phyloP scores from a whole-genome alignment of 1,284 basidiomycete genomes.

The Tranzscheliella williamsii region DNA sequence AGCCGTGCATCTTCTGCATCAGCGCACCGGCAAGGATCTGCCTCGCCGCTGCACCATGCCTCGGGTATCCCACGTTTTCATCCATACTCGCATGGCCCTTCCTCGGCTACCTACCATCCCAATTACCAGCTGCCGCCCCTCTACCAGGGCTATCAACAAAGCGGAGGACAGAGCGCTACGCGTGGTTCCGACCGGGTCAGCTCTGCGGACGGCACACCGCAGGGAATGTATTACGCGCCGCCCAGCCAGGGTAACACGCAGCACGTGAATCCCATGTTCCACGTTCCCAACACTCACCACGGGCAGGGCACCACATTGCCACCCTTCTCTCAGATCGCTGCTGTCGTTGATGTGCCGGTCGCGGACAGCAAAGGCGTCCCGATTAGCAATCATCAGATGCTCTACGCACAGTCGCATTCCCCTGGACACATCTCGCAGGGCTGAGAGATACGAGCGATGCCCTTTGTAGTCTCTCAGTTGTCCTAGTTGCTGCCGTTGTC shows the following conservation, averaged over 20 bases:
- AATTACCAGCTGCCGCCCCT: conserved; percentile 35
- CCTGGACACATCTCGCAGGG: conserved; percentile 16
- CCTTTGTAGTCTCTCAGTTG: neutral
- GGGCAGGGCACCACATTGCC: conserved; percentile 36
- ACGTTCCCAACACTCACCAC: conserved; percentile 17
- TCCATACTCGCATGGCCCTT: conserved; percentile 50
- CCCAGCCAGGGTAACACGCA: conserved; percentile 19
- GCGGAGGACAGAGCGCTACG: conserved; percentile 4
- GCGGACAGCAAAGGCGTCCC: conserved; percentile 18
- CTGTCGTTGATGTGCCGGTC: conserved; percentile 22
- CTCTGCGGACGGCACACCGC: conserved; percentile 1
- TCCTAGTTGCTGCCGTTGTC: too few species aligned
- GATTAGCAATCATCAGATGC: too few species aligned
- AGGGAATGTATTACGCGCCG: conserved; percentile 1
- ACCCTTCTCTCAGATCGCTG: conserved; percentile 48
- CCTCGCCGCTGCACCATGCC: conserved; percentile 52
- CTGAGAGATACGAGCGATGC: too few species aligned
- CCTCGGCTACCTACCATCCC: conserved; percentile 23
- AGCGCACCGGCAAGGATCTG: conserved; percentile 48
- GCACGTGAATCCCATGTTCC: conserved; percentile 44
- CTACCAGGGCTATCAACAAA: conserved; percentile 29
- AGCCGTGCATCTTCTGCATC: conserved; percentile 52
- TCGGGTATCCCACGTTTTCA: conserved; percentile 52
- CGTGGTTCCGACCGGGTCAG: conserved; percentile 8
- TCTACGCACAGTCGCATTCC: conserved; percentile 21